Base-by-base conservation (phyloP, 208 protist species). In the Strigomonas galati region DNA sequence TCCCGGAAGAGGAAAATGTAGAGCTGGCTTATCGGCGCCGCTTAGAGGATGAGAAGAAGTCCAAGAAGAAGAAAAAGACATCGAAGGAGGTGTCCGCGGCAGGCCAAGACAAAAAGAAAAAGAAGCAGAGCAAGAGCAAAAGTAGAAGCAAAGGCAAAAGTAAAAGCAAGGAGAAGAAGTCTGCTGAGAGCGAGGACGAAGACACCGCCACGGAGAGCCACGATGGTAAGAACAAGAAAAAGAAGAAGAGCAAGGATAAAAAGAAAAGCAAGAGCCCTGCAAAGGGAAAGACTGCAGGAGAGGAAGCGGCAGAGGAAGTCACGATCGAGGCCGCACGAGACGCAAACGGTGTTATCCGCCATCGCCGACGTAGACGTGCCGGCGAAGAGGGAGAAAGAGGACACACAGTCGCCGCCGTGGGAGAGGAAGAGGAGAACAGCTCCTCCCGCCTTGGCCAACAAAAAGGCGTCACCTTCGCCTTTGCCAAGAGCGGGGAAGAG, bases 1-100 rank as follows among this genome's bases (percentile, higher is more conserved):
- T 30, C 17, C 24, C 21, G 6, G 28, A 28, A 21, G 53, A 58
- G 31, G 53, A 58, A 40, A 58, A 58, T 35, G 28, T 58, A 6
- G 53, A 58, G 53, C 23, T 58, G 23, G 53, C 23, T 5, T 30
- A 58, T 28, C 21, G 15, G 23, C 2, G 23, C 5, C 15, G 24
- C 6, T 4, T 58, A 2, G 53, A 21, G 23, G 53, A 58, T 5
- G 53, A 58, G 14, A 58, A 58, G 14, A 28, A 58, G 53, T 21
- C 53, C 23, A 58, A 58, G 15, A 58, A 58, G 24, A 21, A 58
- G 28, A 58, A 58, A 14, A 58, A 58, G 53, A 37, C 2, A 37
- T 37, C 32, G 6, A 37, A 37, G 9, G 32, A 37, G 32, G 32
- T 9, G 32, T 2, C 6, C 6, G 6, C 32, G 32, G 32, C 32